Evolutionary conservation across 805 yeast species (phyloP).

Genomic region (Wickerhamomyces strasburgensis): DNA sequence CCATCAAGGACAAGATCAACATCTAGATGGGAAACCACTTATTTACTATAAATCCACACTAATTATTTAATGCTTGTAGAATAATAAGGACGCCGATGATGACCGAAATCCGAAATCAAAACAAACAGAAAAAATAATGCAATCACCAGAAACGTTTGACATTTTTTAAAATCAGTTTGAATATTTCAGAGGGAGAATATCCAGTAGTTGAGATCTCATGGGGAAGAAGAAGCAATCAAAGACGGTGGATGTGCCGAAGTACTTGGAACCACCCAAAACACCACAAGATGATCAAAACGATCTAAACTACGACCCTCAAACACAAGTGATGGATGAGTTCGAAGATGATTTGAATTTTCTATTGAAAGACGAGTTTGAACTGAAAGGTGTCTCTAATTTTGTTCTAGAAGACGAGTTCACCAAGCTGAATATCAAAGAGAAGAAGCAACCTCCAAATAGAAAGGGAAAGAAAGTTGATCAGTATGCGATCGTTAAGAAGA

Average conservation of each 20-base stretch:
- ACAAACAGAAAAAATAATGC: not conserved
- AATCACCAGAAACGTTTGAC: constrained; percentile 1
- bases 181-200: not conserved
- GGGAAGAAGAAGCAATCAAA: constrained; percentile 8
- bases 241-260: not conserved
- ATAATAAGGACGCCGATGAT: no score
- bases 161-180: constrained; percentile 1
- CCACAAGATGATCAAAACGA: not conserved
- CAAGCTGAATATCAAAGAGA: not conserved
- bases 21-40: no score
- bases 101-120: no score
- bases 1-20: constrained; percentile 44
- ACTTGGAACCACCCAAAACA: constrained; percentile 11
- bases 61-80: no score
- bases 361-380: constrained; percentile 1
- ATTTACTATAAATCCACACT: no score
- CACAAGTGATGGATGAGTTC: constrained; percentile 14
- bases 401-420: not conserved
- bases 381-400: not conserved
- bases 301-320: constrained; percentile 16
- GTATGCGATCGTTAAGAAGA: constrained; percentile 3
- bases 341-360: constrained; percentile 18
- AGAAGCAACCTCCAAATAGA: not conserved
- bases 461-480: not conserved
- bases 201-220: constrained; percentile 2